Conservation (phyloP, 176 grass and related monocot species). For the Themeda triandra region DNA sequence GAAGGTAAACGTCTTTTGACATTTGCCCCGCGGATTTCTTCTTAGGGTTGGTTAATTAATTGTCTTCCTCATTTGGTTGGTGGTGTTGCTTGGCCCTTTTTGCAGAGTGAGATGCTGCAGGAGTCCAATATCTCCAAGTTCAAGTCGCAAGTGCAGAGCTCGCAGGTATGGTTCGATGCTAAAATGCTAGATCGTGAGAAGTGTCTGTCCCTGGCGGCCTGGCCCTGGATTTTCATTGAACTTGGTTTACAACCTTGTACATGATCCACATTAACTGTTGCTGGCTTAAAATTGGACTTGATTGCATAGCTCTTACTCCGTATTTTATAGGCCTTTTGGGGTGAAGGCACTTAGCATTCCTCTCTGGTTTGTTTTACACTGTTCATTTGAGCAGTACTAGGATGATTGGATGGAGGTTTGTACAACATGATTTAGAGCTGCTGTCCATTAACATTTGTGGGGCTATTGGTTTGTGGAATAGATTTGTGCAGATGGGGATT, state of each 20-base stretch:
- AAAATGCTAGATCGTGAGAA: background rate
- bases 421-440: background rate
- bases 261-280: background rate
- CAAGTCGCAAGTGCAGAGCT: constrained; percentile 77
- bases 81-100: background rate
- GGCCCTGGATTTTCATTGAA: background rate
- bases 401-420: background rate
- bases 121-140: constrained; percentile 89
- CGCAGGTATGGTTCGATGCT: constrained; percentile 44
- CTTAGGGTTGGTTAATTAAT: no score
- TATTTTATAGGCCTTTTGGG: background rate
- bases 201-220: background rate
- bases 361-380: constrained; percentile 1
- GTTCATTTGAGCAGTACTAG: background rate
- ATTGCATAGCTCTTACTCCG: background rate
- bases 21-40: background rate
- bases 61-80: no score
- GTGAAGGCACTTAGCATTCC: background rate
- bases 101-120: constrained; percentile 85
- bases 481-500: background rate
- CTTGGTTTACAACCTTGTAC: background rate
- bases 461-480: background rate
- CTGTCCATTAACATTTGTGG: background rate
- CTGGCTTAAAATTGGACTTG: background rate
- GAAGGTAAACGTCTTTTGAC: constrained; percentile 37